Percentiles rank a stretch among this genome's conserved stretches.
Evolutionary conservation across 495 filamentous ascomycete genomes (phyloP).

Genomic region (Aspergillus kassunensis): DNA sequence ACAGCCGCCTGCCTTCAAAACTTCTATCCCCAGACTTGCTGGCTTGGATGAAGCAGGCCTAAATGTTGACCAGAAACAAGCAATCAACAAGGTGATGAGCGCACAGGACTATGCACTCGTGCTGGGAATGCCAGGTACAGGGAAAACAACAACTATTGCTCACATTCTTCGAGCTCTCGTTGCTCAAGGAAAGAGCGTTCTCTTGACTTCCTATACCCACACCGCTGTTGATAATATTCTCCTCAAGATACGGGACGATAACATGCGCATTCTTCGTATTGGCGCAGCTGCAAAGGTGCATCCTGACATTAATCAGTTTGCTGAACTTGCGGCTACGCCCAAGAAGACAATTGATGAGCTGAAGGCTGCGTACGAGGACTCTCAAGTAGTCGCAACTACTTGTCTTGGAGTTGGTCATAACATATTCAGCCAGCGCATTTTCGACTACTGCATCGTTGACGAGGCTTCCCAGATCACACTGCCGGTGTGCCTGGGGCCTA

Average conservation of each 20-base stretch:
- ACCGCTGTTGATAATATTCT: slow-evolving; percentile 97
- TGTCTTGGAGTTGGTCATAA: slow-evolving; percentile 87
- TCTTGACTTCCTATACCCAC: slow-evolving; percentile 93
- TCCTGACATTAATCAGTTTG: slow-evolving; percentile 79
- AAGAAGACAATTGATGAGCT: slow-evolving; percentile 78
- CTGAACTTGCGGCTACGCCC: slow-evolving; percentile 64
- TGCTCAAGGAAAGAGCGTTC: slow-evolving; percentile 82
- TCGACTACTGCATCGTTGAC: slow-evolving; percentile 98
- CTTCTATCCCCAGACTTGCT: slow-evolving; percentile 49
- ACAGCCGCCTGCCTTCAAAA: slow-evolving; percentile 68
- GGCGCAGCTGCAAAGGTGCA: slow-evolving; percentile 81
- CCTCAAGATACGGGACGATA: slow-evolving; percentile 77
- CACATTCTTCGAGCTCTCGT: slow-evolving; percentile 94
- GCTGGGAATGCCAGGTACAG: slow-evolving; percentile 95
- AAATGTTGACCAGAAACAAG: slow-evolving; percentile 81
- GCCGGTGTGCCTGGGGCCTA: slow-evolving; percentile 87
- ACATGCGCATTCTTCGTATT: slow-evolving; percentile 76
- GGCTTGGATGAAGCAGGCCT: slow-evolving; percentile 52
- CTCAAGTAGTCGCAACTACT: slow-evolving; percentile 87
- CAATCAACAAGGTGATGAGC: slow-evolving; percentile 91
- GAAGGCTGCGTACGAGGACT: slow-evolving; percentile 71
- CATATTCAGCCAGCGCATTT: slow-evolving; percentile 81
- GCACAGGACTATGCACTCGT: slow-evolving; percentile 92
- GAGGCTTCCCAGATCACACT: slow-evolving; percentile 97
- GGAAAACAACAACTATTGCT: slow-evolving; percentile 95